Evolutionary conservation across 2,329 filamentous ascomycete species (phyloP), one percentile per base, ranked within the genome.

Genomic region (Fusarium keratoplasticum): DNA sequence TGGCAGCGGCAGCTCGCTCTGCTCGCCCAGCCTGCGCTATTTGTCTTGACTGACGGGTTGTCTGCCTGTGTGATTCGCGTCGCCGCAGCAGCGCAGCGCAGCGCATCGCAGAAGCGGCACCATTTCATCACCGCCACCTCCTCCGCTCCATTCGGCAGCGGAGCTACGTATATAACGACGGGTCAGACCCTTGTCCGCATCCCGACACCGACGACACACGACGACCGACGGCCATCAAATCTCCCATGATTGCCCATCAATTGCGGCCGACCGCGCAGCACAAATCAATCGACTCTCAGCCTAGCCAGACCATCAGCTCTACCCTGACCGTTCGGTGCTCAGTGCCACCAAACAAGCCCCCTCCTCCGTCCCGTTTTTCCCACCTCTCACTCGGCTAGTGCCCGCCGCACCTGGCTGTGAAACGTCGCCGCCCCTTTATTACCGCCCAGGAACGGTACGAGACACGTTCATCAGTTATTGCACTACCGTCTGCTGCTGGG

Each of bases 351-450:
- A 40, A 47, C 47, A n/a, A 33, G 38, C 54, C 61, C 71, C 73
- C 69, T 64, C 69, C 74, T 75, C 67, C 68, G 71, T 44, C 20
- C 42, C 42, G 42, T 44, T 44, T 44, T 44, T 25, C 42, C 42
- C 42, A 22, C 20, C 40, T 61, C 67, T 67, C 57, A 62, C 67
- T 68, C 58, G 61, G 62, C 63, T 76, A 77, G 75, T 75, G 73
- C 52, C 76, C 67, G 72, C 72, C 63, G 69, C 69, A 73, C 69
- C 69, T 76, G 71, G 68, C 76, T 75, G 75, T 78, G 76, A 78
- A 78, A 78, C 76, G 69, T 75, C 76, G 61, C 60, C 73, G 42
- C 76, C 76, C 76, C 73, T 74, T 76, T 76, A 72, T 67, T 72
- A 71, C 52, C 44, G 42, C 54, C 31, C 52, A 44, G 58, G 47